Base-by-base conservation (phyloP, 2,329 filamentous ascomycete species). In the Pseudocercospora eumusae region DNA sequence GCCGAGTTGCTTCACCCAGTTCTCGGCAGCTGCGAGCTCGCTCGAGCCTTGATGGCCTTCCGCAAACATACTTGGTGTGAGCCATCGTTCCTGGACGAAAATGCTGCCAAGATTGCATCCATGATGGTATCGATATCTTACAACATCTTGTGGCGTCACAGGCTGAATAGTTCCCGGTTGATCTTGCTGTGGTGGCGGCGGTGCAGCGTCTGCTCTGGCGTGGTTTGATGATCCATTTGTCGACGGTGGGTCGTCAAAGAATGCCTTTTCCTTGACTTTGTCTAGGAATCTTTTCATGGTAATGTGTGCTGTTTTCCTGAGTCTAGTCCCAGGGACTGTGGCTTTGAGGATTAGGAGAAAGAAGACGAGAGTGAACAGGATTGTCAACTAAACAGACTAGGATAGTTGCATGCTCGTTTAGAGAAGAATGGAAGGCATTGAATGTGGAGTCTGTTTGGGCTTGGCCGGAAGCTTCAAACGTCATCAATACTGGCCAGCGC, bases 71-170 rank as follows among this genome's bases (percentile, higher is more conserved):
- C 76, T 80, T 1, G 75, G 74, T 45, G 77, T 80, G 3, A 87
- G 77, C 84, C 84, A 87, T 70, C 80, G 78, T 69, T 87, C 85
- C 4, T 86, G 79, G n/a, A 86, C 80, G 70, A 85, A 87, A 50
- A 86, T 77, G 9, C 81, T 81, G 44, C 85, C 84, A 2, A 87
- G 76, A 62, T 87, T 87, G 0, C 80, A 80, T 7, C 84, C 85
- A 69, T 86, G 82, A 61, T 86, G 83, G 66, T 84, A 86, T 45
- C 84, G 81, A 68, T 86, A 87, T 56, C 82, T 78, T 27, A 82
- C 71, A 20, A 84, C 75, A 56, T 76, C 80, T 58, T 74, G 67
- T 1, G 71, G 59, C 5, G 76, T 77, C 5, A 78, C 77, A 62
- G 57, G 71, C 67, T 63, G 74, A 61, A 82, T 78, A 11, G 50